Base-by-base conservation (phyloP, 2,329 filamentous ascomycete genomes). In the Pseudogymnoascus sp. region DNA sequence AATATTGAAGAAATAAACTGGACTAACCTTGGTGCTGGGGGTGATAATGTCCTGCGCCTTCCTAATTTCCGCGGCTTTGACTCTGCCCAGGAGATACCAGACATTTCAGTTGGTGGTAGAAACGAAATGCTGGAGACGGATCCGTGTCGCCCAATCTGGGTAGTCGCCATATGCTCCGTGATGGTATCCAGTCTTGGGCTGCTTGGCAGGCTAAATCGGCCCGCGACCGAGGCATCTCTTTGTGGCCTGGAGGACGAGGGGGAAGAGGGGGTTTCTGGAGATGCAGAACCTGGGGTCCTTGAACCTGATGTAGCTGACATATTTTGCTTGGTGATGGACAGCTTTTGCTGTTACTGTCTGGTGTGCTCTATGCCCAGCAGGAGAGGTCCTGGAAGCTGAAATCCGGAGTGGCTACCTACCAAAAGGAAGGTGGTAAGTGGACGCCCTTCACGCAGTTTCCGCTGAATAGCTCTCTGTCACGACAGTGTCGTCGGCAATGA, bases 1-100 rank as follows among this genome's bases (percentile, higher is more conserved):
- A 56, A 56, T 34, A 18, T 34, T 34, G 28, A 59, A 63, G 53
- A 63, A 60, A 49, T 28, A 60, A 63, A 12, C n/a, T 59, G 34
- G 12, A 71, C 73, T 72, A 69, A 75, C 74, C 69, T 64, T 61
- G 72, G 68, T 49, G 75, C 75, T 63, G 76, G 76, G 62, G 76
- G 76, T 56, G 72, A 76, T 21, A 71, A 70, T 62, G 72, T 71
- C 67, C 74, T 66, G 59, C 68, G 60, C 25, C 68, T 65, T 18
- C 31, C 66, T 65, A 21, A 59, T n/a, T 36, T 56, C 38, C 53
- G 61, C 67, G 14, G 63, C 49, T 62, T 66, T 69, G 28, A 18
- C 37, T 37, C 42, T 53, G 53, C 3, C 62, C 63, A 11, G 46
- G 60, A 42, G 63, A 63, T 21, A 63, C 63, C 63, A 66, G 63